Conservation (phyloP, 352 stramenopile genomes). For the Phytopythium aichiense region DNA sequence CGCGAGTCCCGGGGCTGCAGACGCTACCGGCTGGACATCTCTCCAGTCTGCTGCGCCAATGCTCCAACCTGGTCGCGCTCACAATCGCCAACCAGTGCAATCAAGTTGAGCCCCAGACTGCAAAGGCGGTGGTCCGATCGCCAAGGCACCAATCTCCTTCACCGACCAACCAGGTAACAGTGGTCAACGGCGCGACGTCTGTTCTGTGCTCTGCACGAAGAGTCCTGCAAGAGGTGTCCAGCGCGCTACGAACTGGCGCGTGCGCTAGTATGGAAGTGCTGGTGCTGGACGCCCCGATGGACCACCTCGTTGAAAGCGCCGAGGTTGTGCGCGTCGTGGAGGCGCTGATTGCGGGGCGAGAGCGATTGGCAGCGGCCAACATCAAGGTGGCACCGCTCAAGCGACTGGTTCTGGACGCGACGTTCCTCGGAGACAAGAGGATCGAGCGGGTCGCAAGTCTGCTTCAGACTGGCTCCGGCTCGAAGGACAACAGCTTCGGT, state of each 20-base stretch:
- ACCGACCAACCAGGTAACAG: neutral
- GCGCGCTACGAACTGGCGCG: constrained; percentile 22
- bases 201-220: neutral
- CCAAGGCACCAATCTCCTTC: neutral
- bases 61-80: constrained; percentile 30
- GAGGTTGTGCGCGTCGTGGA: constrained; percentile 34
- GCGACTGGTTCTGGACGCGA: constrained; percentile 47
- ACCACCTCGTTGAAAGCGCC: constrained; percentile 55
- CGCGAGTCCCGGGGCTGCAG: constrained; percentile 16
- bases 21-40: constrained; percentile 25
- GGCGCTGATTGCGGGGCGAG: constrained; percentile 21
- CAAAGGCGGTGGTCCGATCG: neutral
- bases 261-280: constrained; percentile 35
- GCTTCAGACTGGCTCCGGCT: constrained; percentile 14
- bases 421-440: constrained; percentile 43
- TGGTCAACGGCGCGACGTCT: neutral
- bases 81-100: constrained; percentile 24
- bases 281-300: constrained; percentile 38
- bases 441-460: constrained; percentile 30
- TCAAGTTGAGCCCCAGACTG: neutral
- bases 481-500: constrained; percentile 18
- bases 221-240: constrained; percentile 17
- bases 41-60: constrained; percentile 28
- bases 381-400: constrained; percentile 8
- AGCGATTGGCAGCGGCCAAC: neutral